Conservation (phyloP, 2,329 filamentous ascomycete species). For the Truncatella angustata region DNA sequence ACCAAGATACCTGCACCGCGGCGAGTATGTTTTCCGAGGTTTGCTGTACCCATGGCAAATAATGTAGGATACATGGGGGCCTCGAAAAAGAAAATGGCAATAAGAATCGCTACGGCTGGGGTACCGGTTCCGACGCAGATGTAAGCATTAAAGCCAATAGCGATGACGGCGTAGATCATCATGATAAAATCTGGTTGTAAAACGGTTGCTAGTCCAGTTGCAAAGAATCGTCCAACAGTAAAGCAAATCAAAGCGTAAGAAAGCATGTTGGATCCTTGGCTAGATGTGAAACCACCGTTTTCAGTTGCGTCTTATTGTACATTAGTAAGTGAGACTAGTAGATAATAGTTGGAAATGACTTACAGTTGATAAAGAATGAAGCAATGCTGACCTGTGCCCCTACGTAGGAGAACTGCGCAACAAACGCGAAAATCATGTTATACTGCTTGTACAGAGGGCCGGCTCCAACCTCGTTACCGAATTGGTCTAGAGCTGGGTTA, state of each 20-base stretch:
- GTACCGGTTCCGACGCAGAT: constrained; percentile 1
- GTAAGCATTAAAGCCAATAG: constrained; percentile 58
- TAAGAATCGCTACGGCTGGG: constrained; percentile 5
- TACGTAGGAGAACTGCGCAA: constrained; percentile 56
- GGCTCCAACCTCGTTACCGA: constrained; percentile 28
- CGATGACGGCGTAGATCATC: constrained; percentile 64
- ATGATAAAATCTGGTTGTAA: constrained; percentile 43
- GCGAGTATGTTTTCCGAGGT: constrained; percentile 12
- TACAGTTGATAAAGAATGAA: constrained; percentile 45
- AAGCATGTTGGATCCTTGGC: constrained; percentile 39
- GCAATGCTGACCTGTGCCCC: constrained; percentile 49
- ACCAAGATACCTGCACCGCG: constrained; percentile 13
- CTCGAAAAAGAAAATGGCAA: constrained; percentile 14
- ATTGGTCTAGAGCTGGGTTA: constrained; percentile 48
- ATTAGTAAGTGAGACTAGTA: too few species aligned
- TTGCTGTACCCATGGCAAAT: constrained; percentile 10
- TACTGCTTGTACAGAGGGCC: constrained; percentile 51
- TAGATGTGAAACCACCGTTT: constrained; percentile 17
- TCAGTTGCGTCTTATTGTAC: neutral
- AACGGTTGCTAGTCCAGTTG: constrained; percentile 8
- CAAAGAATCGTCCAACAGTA: constrained; percentile 66
- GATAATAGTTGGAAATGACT: neutral
- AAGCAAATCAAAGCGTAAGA: constrained; percentile 71
- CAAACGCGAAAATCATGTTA: constrained; percentile 52
- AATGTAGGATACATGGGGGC: constrained; percentile 13